Evolutionary conservation across 2,329 filamentous ascomycete genomes (phyloP).

Genomic region (Trichoderma gracile): DNA sequence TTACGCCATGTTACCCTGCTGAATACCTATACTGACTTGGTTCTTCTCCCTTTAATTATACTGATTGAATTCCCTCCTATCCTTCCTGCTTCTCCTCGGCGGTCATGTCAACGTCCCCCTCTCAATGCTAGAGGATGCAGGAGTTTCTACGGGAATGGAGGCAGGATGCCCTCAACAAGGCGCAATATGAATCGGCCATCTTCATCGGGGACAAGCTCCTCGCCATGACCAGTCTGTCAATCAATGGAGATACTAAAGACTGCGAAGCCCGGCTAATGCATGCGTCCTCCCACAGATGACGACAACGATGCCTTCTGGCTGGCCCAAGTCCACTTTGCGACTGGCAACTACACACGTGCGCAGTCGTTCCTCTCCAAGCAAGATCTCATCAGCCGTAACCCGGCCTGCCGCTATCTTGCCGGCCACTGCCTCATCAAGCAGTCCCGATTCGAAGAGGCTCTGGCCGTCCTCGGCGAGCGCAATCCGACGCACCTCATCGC

Average conservation of each 20-base stretch:
- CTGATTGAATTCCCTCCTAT: background rate
- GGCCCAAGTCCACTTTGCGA: constrained; percentile 95
- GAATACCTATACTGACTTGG: constrained; percentile 1
- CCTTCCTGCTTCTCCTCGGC: background rate
- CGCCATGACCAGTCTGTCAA: constrained; percentile 79
- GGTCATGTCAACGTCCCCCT: background rate
- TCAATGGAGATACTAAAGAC: background rate
- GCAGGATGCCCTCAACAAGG: constrained; percentile 91
- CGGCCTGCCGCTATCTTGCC: constrained; percentile 88
- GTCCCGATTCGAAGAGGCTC: constrained; percentile 83
- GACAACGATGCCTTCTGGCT: constrained; percentile 96
- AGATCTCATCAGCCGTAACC: constrained; percentile 76
- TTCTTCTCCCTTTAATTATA: background rate
- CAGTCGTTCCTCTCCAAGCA: constrained; percentile 82
- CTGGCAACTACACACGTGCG: constrained; percentile 90
- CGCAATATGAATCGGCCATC: constrained; percentile 94
- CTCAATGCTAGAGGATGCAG: constrained; percentile 65
- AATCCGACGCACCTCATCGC: constrained; percentile 88
- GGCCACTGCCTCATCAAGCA: constrained; percentile 95
- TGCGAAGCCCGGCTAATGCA: constrained; percentile 18
- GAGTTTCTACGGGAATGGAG: constrained; percentile 91
- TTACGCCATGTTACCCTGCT: constrained; percentile 3
- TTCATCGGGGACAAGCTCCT: constrained; percentile 97
- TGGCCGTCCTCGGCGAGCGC: constrained; percentile 82
- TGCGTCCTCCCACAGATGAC: constrained; percentile 61